Evolutionary conservation across 345 rosid genomes (phyloP), one percentile per base, ranked within the genome.

Genomic region (Lumnitzera littorea): DNA sequence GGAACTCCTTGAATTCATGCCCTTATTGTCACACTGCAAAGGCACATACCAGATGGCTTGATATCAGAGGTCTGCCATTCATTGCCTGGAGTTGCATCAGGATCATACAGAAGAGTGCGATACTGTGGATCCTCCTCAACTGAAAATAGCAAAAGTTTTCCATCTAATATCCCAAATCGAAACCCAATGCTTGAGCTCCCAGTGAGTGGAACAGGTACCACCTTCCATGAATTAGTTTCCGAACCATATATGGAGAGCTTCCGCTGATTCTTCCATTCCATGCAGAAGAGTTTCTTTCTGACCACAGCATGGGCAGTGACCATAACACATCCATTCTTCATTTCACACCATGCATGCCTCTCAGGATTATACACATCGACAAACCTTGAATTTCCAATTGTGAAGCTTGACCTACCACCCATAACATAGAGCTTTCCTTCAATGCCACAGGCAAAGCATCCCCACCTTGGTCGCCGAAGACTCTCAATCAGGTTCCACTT

Each of bases 351-450:
- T 53, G 80, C 52, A 56, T 78, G 83, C 54, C 63, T 66, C 66
- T 76, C 86, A 12, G 99, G 89, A 67, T 79, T 73, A 79, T 88
- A 94, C 13, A 94, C 89, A 66, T 90, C 96, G 16, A 94, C 76
- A n/a, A 76, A 73, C 79, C 72, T 84, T 5, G 99, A 94, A 74
- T 94, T 82, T 46, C 99, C 97, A 57, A 94, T 94, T 2, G 92
- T 86, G 83, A 90, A 94, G 78, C 79, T 86, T 4, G 99, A 94
- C 65, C 99, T 91, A 50, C 99, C 99, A 46, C 99, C 99, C 86
- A 94, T 85, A 29, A 94, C 91, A 20, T 94, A 94, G 24, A 94
- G 89, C 74, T 84, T 90, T 51, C 97, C 97, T 4, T 79, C 84
- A n/a, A 94, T 78, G 46, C 88, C 54, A 24, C 91, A 88, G 4